These are phyloP conservation scores for Paraurostyla sp. DNA, from an alignment of 73 alveolate genomes.

Conservation along the genomic window DNA sequence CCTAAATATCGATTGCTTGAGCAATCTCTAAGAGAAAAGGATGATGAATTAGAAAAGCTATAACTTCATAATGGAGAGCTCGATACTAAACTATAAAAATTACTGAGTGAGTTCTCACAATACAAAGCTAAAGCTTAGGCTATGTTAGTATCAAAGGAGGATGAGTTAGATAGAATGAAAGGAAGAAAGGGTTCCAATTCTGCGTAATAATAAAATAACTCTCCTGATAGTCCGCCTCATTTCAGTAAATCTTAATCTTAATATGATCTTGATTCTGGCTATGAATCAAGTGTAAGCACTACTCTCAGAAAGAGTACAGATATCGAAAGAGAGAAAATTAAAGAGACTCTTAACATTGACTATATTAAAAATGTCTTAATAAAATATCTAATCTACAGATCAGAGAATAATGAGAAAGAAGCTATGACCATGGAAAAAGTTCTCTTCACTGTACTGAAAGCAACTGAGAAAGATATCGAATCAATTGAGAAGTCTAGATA, in stretches of 20 bases:
- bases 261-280: slow-evolving; percentile 6
- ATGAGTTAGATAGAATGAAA: slow-evolving; percentile 49
- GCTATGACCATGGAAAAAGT: slow-evolving; percentile 70
- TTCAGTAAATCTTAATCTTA: background rate
- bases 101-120: slow-evolving; percentile 26
- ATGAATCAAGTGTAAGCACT: slow-evolving; percentile 33
- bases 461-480: slow-evolving; percentile 40
- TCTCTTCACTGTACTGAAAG: slow-evolving; percentile 64
- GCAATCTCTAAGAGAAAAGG: slow-evolving; percentile 40
- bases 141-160: slow-evolving; percentile 51
- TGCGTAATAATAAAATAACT: background rate
- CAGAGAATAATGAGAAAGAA: slow-evolving; percentile 57
- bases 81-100: slow-evolving; percentile 35
- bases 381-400: slow-evolving; percentile 62
- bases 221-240: slow-evolving; percentile 13
- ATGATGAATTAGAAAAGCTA: slow-evolving; percentile 31
- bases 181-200: background rate
- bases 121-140: slow-evolving; percentile 45
- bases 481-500: slow-evolving; percentile 37
- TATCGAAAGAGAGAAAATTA: slow-evolving; percentile 4
- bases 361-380: slow-evolving; percentile 65
- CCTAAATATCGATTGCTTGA: slow-evolving; percentile 20
- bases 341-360: slow-evolving; percentile 28
- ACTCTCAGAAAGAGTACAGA: background rate
- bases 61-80: slow-evolving; percentile 29